Evolutionary conservation across 805 yeast species (phyloP).

Genomic region (Myxozyma sirexii): DNA sequence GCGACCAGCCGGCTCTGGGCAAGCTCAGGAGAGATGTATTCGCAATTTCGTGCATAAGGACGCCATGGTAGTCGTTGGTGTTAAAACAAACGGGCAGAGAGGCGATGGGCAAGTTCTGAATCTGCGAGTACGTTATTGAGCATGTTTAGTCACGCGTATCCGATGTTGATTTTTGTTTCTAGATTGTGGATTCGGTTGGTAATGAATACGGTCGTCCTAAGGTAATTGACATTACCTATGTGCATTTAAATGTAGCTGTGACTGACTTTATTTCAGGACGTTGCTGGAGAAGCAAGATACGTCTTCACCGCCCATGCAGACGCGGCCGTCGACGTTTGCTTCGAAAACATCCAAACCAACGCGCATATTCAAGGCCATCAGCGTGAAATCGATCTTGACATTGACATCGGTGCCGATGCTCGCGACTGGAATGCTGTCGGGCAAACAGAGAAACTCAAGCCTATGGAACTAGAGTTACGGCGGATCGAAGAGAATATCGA

Average conservation of each 20-base stretch:
- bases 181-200: constrained; percentile 75
- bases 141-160: not conserved
- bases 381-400: constrained; percentile 84
- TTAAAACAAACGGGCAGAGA: constrained; percentile 68
- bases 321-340: constrained; percentile 89
- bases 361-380: constrained; percentile 44
- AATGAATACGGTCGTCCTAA: constrained; percentile 80
- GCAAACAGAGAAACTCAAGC: constrained; percentile 89
- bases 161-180: constrained; percentile 4
- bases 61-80: constrained; percentile 83
- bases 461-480: constrained; percentile 87
- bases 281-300: constrained; percentile 69
- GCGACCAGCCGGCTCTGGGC: constrained; percentile 20
- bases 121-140: constrained; percentile 45
- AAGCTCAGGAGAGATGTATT: constrained; percentile 67
- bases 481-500: constrained; percentile 82
- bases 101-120: constrained; percentile 88
- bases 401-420: constrained; percentile 95
- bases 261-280: constrained; percentile 47
- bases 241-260: not conserved
- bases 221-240: constrained; percentile 8
- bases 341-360: constrained; percentile 59
- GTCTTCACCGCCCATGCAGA: constrained; percentile 84
- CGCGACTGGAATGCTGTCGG: constrained; percentile 97
- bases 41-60: constrained; percentile 88